These are phyloP conservation scores for Cornus kousa DNA, from an alignment of 148 eudicot genomes.

Conservation along the genomic window DNA sequence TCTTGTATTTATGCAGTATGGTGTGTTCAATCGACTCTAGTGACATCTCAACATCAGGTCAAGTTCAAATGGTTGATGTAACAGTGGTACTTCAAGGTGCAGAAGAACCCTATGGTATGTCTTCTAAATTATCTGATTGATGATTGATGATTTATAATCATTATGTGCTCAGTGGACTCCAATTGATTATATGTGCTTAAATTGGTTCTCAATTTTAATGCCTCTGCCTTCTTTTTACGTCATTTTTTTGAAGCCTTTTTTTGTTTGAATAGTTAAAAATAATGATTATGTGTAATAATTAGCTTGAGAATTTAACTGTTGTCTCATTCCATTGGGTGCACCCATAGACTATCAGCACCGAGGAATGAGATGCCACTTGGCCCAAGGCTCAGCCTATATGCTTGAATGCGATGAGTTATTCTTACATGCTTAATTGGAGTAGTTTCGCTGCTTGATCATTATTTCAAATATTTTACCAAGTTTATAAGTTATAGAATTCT, in stretches of 20 bases:
- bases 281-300: neutral
- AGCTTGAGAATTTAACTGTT: neutral
- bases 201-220: neutral
- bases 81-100: neutral
- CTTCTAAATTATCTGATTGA: neutral
- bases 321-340: neutral
- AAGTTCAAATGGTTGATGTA: neutral
- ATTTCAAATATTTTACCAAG: too few species aligned
- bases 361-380: too few species aligned
- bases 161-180: neutral
- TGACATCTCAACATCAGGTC: neutral
- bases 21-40: neutral
- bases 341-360: too few species aligned
- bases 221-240: neutral
- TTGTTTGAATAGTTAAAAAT: neutral
- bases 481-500: neutral
- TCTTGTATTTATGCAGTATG: neutral
- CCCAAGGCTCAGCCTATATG: too few species aligned
- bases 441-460: neutral
- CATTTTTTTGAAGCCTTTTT: neutral
- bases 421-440: neutral
- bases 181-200: neutral
- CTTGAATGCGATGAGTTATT: too few species aligned
- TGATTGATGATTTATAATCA: neutral
- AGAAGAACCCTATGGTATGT: neutral